Evolutionary conservation across 345 rosid genomes (phyloP), one percentile per base, ranked within the genome.

Genomic region (Sisymbrium altissimum): DNA sequence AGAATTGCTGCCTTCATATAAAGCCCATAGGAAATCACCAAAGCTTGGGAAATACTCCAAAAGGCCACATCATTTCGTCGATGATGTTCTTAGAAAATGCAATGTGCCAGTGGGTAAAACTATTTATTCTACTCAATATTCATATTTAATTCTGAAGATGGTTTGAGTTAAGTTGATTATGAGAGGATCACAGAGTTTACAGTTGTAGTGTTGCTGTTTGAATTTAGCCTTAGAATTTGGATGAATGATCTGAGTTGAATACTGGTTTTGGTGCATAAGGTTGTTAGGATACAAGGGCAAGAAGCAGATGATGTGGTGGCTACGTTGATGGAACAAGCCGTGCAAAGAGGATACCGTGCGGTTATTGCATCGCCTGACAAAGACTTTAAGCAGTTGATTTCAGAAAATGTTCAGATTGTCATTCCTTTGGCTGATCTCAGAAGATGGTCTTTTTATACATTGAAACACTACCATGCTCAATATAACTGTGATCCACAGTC

Each of bases 301-400:
- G 97, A 91, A 81, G 98, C 98, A 54, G 97, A 91, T 74, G 96
- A 94, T 77, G 95, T 94, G 18, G 87, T 94, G 44, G 98, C 96
- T 30, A 91, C 97, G 9, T 84, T 94, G 9, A 81, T 76, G 21
- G 86, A 68, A 62, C 97, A 91, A 81, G 98, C 83, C 61, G 71
- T 89, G 49, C 79, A 77, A 75, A 85, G 79, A 81, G 91, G 96
- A 49, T 78, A 84, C 64, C 76, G 72, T 0, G 95, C 80, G 14
- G 96, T 89, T 70, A 76, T 91, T 81, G 97, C 97, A 70, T 94
- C 98, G 50, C 98, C 96, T 3, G 98, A 94, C 75, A 94, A 94
- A 85, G 97, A 91, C 81, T 94, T 94, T 69, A 94, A 91, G 88
- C 98, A 94, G 83, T 77, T 94, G 80, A 83, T 94, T 48, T 91